Evolutionary conservation across 371 early-diverging fungal species (phyloP).

Genomic region (Blastocladiella emersonii): DNA sequence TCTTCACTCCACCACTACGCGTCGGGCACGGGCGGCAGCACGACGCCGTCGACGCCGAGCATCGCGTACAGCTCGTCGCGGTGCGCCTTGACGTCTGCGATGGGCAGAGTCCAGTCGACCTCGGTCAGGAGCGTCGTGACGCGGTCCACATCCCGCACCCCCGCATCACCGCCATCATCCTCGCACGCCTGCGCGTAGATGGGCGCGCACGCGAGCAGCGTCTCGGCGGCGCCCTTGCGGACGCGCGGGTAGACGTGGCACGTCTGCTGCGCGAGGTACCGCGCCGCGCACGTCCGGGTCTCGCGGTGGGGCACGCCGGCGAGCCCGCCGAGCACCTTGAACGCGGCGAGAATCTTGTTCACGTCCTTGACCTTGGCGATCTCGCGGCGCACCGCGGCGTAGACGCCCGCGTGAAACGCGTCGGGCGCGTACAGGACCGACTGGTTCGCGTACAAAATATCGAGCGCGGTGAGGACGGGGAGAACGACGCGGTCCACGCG

Average conservation of each 20-base stretch:
- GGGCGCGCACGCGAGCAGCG: background rate
- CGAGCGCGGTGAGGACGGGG: slow-evolving; percentile 49
- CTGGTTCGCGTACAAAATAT: slow-evolving; percentile 30
- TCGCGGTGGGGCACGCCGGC: background rate
- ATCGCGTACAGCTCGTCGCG: too few relatives aligned
- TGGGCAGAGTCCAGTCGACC: too few relatives aligned
- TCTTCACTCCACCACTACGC: too few relatives aligned
- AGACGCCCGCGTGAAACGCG: slow-evolving; percentile 12
- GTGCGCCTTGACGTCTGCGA: too few relatives aligned
- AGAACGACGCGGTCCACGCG: slow-evolving; percentile 47
- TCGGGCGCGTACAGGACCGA: slow-evolving; percentile 10
- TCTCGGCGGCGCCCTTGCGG: background rate
- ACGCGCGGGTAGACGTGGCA: slow-evolving; percentile 1
- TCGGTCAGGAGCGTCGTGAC: too few relatives aligned
- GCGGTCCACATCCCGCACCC: too few relatives aligned
- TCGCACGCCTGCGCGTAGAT: background rate
- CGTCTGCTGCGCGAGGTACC: background rate
- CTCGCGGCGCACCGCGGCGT: slow-evolving; percentile 17
- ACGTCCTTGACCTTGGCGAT: slow-evolving; percentile 21
- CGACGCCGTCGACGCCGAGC: too few relatives aligned
- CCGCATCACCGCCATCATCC: background rate
- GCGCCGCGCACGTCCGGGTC: background rate
- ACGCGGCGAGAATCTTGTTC: slow-evolving; percentile 22
- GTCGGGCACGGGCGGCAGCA: too few relatives aligned
- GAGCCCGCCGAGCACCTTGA: slow-evolving; percentile 20